Percentiles rank a stretch among this genome's conserved stretches.
phyloP scores from a whole-genome alignment of 768 basidiomycete species.

The Albatrellus ellisii region DNA sequence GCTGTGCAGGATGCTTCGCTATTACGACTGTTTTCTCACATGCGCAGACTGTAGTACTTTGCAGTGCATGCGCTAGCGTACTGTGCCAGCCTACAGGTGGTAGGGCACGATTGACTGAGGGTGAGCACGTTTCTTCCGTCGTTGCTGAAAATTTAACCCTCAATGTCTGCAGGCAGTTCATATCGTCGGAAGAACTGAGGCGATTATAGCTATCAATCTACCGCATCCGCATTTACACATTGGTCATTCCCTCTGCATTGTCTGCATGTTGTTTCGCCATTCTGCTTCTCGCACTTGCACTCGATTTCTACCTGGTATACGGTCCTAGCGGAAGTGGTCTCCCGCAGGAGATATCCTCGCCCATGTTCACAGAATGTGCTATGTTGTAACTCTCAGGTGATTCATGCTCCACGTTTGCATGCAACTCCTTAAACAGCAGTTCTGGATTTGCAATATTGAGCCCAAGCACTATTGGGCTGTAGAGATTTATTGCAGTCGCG shows the following conservation, averaged over 20 bases:
- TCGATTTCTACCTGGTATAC: not conserved
- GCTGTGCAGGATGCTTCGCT: slow-evolving; percentile 72
- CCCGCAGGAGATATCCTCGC: not conserved
- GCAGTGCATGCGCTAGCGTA: slow-evolving; percentile 83
- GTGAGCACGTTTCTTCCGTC: slow-evolving; percentile 32
- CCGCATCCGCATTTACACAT: slow-evolving; percentile 16
- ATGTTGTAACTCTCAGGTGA: slow-evolving; percentile 1
- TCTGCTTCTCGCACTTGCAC: slow-evolving; percentile 25
- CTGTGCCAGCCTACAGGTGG: slow-evolving; percentile 98
- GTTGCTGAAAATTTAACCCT: slow-evolving; percentile 7
- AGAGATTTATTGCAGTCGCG: no score
- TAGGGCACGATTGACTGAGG: slow-evolving; percentile 95
- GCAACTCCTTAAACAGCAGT: no score
- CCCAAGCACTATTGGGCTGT: no score
- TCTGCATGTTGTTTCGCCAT: slow-evolving; percentile 41
- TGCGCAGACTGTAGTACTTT: slow-evolving; percentile 94
- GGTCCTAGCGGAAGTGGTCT: not conserved
- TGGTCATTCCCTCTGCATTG: slow-evolving; percentile 9
- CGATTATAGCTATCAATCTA: slow-evolving; percentile 11
- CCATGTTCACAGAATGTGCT: not conserved
- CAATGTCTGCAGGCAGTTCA: slow-evolving; percentile 60
- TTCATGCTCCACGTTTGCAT: no score
- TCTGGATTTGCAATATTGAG: no score
- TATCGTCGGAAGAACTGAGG: slow-evolving; percentile 91
- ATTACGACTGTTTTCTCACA: slow-evolving; percentile 99